Percentiles rank a stretch among this genome's conserved stretches.
phyloP scores from a whole-genome alignment of 1,284 basidiomycete species.

The Laetiporus sulphureus region DNA sequence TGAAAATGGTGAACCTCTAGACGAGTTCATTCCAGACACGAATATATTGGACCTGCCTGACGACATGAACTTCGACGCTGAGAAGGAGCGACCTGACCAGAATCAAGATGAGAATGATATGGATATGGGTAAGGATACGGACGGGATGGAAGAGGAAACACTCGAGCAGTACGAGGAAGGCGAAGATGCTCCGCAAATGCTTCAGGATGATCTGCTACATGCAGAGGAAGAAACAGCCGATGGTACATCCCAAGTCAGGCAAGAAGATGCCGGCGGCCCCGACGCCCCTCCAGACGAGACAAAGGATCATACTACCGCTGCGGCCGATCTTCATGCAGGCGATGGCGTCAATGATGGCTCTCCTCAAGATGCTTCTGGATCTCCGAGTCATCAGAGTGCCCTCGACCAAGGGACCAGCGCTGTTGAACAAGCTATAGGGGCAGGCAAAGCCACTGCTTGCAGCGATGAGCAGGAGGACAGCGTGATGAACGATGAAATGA shows the following conservation, averaged over 20 bases:
- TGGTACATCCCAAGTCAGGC: slow-evolving; percentile 8
- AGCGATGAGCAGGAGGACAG: too few species aligned
- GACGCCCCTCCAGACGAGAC: slow-evolving; percentile 13
- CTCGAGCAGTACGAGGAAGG: slow-evolving; percentile 31
- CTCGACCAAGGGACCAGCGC: too few species aligned
- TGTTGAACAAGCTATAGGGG: too few species aligned
- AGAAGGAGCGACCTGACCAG: slow-evolving; percentile 30
- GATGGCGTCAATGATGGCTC: too few species aligned
- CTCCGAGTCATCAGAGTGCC: too few species aligned
- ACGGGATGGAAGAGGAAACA: slow-evolving; percentile 40
- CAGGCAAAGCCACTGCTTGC: too few species aligned
- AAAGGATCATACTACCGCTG: slow-evolving; percentile 28
- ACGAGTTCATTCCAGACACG: slow-evolving; percentile 68
- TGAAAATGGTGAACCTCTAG: slow-evolving; percentile 58
- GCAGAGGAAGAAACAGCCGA: slow-evolving; percentile 17
- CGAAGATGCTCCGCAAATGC: slow-evolving; percentile 25
- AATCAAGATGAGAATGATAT: slow-evolving; percentile 36
- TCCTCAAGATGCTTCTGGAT: too few species aligned
- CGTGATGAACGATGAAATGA: too few species aligned
- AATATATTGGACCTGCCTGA: slow-evolving; percentile 82
- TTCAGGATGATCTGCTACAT: slow-evolving; percentile 15
- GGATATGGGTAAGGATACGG: too few species aligned
- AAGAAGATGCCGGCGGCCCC: slow-evolving; percentile 13
- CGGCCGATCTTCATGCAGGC: slow-evolving; percentile 34
- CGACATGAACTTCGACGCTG: slow-evolving; percentile 60